Conservation (phyloP, 1,139 yeast species). For the Sugiyamaella pinicola region DNA sequence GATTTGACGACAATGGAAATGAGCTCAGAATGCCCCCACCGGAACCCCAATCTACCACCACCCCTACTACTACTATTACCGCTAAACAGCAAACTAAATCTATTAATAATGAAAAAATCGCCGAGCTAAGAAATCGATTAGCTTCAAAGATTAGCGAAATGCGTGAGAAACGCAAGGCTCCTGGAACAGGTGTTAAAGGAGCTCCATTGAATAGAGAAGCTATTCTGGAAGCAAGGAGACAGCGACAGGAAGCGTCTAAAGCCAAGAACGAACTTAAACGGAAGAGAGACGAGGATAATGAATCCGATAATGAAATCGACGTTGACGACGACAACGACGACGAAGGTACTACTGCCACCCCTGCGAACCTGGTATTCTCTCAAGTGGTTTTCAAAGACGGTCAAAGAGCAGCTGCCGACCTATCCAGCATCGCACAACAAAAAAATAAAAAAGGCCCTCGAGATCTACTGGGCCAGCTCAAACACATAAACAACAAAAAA, state of each 20-base stretch:
- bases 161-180: conserved; percentile 86
- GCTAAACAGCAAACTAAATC: conserved; percentile 1
- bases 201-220: conserved; percentile 66
- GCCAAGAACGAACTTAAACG: conserved; percentile 46
- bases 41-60: conserved; percentile 12
- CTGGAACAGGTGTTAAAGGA: conserved; percentile 76
- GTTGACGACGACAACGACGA: conserved; percentile 36
- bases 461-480: conserved; percentile 82
- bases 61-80: conserved; percentile 5
- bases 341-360: neutral
- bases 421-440: conserved; percentile 60
- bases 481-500: conserved; percentile 72
- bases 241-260: conserved; percentile 47
- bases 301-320: conserved; percentile 27
- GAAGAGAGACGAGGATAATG: conserved; percentile 32
- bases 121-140: conserved; percentile 68
- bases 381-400: conserved; percentile 86
- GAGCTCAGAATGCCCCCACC: conserved; percentile 43
- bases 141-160: conserved; percentile 69
- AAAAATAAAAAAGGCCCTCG: conserved; percentile 59
- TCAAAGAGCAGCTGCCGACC: conserved; percentile 74
- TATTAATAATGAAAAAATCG: conserved; percentile 45
- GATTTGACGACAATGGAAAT: conserved; percentile 81
- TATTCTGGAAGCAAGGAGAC: conserved; percentile 45
- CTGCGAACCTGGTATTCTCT: conserved; percentile 64